Evolutionary conservation across 805 yeast genomes (phyloP), one percentile per base, ranked within the genome.

Genomic region (Vanderwaltozyma tropicalis): DNA sequence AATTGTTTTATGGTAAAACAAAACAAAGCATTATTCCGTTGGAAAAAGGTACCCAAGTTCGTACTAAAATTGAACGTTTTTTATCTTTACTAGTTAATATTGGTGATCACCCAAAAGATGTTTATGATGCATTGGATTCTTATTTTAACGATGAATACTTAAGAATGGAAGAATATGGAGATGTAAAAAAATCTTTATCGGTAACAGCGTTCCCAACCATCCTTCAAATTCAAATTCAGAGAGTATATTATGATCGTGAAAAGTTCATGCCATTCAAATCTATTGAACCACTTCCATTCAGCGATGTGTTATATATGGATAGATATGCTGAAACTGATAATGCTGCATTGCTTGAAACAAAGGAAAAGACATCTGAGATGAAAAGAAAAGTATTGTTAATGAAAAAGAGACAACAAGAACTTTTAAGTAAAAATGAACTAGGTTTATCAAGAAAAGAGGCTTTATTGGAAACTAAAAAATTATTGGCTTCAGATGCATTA

Each of bases 211-310:
- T 86, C 16, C 98, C 98, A 0, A 77, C 78, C 5, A 73, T 92
- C 35, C 59, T 92, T 34, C 98, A 92, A 56, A 74, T 92, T 34
- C 98, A 92, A 55, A 83, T 92, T 7, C 97, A 88, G 61, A 70
- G 98, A 53, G 97, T 92, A 1, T 84, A 85, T 55, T 92, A 80
- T 57, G 96, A 92, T 53, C 69, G 87, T 32, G 79, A 68, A 38
- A 62, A 72, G 12, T 69, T 78, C 35, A 71, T 79, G 59, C 85
- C 94, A 0, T 84, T 84, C 52, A 92, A 92, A 55, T 79, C 87
- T 2, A 71, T 74, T 31, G 87, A 81, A 40, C 94, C 87, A 8
- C 68, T 92, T 34, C 88, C 88, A 3, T 86, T 87, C 53, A 74
- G 77, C 21, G 83, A 85, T 37, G 74, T 67, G 10, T 60, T 92